Evolutionary conservation across 75 land plant species (phyloP).

Genomic region (Chamaecyparis obtusa): DNA sequence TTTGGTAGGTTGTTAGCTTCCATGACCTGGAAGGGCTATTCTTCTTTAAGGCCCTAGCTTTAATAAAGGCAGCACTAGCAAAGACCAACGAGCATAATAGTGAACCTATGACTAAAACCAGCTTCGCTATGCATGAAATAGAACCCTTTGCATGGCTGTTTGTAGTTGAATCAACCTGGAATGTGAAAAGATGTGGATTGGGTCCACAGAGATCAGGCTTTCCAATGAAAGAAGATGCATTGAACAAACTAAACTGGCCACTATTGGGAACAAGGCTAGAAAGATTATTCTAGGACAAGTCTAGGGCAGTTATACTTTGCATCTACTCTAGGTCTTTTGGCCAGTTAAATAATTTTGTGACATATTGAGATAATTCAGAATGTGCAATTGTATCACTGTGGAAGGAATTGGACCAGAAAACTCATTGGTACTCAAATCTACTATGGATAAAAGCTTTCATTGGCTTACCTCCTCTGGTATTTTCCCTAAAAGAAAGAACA

Average conservation of each 20-base stretch:
- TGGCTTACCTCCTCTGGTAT: too few species aligned
- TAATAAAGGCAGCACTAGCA: too few species aligned
- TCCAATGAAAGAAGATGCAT: slow-evolving; percentile 28
- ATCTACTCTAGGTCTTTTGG: slow-evolving; percentile 40
- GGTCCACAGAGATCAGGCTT: slow-evolving; percentile 41
- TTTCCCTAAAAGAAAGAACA: too few species aligned
- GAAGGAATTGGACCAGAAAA: slow-evolving; percentile 57
- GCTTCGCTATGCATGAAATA: neutral
- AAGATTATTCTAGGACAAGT: slow-evolving; percentile 50
- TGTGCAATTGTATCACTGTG: slow-evolving; percentile 32
- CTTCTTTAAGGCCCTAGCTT: too few species aligned
- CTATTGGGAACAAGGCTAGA: slow-evolving; percentile 29
- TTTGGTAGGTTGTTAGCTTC: too few species aligned
- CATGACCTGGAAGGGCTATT: too few species aligned
- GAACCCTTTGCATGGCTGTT: slow-evolving; percentile 4
- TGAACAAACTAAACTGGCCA: slow-evolving; percentile 29
- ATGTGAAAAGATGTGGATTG: neutral
- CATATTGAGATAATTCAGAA: slow-evolving; percentile 55
- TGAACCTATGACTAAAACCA: slow-evolving; percentile 50
- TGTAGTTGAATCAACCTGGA: neutral
- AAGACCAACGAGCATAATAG: too few species aligned
- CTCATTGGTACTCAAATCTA: slow-evolving; percentile 60
- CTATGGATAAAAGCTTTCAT: slow-evolving; percentile 47
- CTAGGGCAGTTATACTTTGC: slow-evolving; percentile 25
- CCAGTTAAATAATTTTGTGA: slow-evolving; percentile 53